Base-by-base conservation (phyloP, 768 basidiomycete genomes). In the Sporobolomyces roseus region DNA sequence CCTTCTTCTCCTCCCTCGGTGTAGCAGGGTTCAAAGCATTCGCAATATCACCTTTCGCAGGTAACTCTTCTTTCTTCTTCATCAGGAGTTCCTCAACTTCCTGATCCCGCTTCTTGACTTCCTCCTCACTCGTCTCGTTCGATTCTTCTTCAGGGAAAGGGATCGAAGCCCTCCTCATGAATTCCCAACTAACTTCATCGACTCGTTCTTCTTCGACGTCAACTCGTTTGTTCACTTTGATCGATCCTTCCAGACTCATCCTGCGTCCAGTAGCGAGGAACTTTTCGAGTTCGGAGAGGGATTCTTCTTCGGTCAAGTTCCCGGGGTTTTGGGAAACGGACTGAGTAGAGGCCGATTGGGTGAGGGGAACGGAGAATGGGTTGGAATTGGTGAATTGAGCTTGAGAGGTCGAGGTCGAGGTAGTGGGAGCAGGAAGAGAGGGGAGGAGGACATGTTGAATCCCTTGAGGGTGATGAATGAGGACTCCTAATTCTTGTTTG, bases 191-290 rank as follows among this genome's bases (percentile, higher is more conserved):
- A 13, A 45, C 41, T 21, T 21, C 12, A 32, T 58, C 56, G 4
- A 58, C 56, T 13, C 38, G 7, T 29, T 58, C 56, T 23, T 58
- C 56, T 25, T 56, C 56, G 23, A 66, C 65, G 38, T 52, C 61
- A 23, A 66, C 64, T 41, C 63, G 64, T 27, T 50, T 59, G 50
- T 33, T 17, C 48, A 71, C 70, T 35, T 66, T 43, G 30, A 71
- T 71, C 43, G 50, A 48, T 30, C 61, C 61, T 23, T 71, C 70
- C 19, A 71, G 50, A 21, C 55, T 59, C 70, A 66, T 71, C 27
- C 70, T 21, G 23, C 68, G n/a, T 10, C 68, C 59, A 58, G 38
- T 32, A 41, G n/a, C n/a, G n/a, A n/a, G n/a, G n/a, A n/a, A n/a
- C n/a, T n/a, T n/a, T n/a, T n/a, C n/a, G n/a, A n/a, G n/a, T n/a